Base-by-base conservation (phyloP, 1,284 basidiomycete genomes). In the Tetrapyrgos nigripes region DNA sequence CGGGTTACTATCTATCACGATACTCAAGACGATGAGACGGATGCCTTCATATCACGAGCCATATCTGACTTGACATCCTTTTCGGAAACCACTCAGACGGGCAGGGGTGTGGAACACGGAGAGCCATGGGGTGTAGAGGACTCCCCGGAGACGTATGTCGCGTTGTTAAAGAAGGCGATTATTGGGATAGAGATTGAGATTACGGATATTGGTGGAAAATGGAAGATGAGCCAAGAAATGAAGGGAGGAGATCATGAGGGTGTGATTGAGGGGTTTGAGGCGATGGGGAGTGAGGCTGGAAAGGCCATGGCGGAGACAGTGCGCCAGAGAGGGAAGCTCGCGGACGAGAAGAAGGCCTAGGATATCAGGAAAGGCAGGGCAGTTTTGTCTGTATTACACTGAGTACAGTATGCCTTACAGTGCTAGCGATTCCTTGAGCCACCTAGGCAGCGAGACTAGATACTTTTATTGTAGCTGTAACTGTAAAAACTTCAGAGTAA, bases 211-310 rank as follows among this genome's bases (percentile, higher is more conserved):
- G 70, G 48, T 13, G 70, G 70, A 19, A 67, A 64, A 59, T 70
- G 57, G 52, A 71, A 71, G 61, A 68, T 71, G 66, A 66, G 62
- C 44, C 70, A 71, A 61, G 70, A 71, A 59, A 23, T 62, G 53
- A 27, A 47, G 2, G 50, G 50, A 26, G 66, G 65, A 2, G 69
- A 71, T 58, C 52, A 65, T 28, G 50, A 63, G 11, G 69, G 68
- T 21, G 59, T 67, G 1, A 51, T 70, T 4, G 52, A 62, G n/a
- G 69, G 69, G 1, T 68, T 70, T 28, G 46, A 64, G 48, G 50
- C 19, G 40, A 47, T 69, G 47, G 65, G 60, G 4, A 50, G 35
- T 8, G 47, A 49, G 37, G 28, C 31, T 13, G 29, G 35, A n/a
- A 45, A 19, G 11, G 35, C 28, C 47, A 27, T 59, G 33, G 31